These are phyloP conservation scores for Closterium sp. DNA, from an alignment of 139 green algal species.

Conservation along the genomic window DNA sequence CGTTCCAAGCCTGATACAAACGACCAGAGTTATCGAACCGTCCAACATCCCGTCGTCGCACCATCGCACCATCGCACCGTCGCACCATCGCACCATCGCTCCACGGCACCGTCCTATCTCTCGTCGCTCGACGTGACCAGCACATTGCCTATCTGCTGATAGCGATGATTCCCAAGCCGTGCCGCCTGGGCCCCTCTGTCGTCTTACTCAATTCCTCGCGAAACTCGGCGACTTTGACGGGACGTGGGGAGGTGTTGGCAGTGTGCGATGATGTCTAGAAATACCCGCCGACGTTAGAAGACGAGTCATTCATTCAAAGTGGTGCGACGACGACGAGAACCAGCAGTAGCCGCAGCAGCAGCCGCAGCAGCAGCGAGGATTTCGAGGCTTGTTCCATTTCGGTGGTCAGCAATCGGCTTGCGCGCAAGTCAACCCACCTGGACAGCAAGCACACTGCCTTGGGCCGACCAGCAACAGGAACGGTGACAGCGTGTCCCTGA, in stretches of 20 bases:
- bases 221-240: neutral
- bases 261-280: neutral
- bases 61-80: too few relatives aligned
- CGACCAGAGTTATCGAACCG: neutral
- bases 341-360: neutral
- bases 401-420: neutral
- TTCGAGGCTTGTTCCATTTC: neutral
- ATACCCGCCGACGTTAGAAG: neutral
- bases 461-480: too few relatives aligned
- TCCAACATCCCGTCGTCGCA: neutral
- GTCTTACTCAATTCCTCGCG: neutral
- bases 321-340: neutral
- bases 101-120: neutral
- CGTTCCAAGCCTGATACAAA: neutral
- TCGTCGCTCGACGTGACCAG: neutral
- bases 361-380: neutral
- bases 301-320: neutral
- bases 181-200: neutral
- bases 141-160: neutral
- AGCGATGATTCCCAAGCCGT: neutral
- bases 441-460: too few relatives aligned
- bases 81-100: too few relatives aligned
- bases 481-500: too few relatives aligned
- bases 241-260: too few relatives aligned
- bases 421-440: too few relatives aligned